Evolutionary conservation across 2,329 filamentous ascomycete species (phyloP).

Genomic region (Fusarium sulawesiense): DNA sequence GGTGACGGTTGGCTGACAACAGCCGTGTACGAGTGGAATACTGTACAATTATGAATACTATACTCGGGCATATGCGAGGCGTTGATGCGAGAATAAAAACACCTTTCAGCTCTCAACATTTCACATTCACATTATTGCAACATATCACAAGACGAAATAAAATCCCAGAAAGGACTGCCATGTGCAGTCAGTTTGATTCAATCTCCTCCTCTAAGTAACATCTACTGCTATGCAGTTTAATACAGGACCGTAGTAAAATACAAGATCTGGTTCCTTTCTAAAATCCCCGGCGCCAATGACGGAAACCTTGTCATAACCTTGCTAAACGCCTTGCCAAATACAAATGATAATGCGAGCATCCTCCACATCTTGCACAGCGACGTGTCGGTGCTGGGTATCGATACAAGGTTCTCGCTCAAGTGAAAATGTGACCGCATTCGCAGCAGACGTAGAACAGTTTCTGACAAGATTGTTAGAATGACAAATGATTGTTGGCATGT

Average conservation of each 20-base stretch:
- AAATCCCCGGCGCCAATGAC: constrained; percentile 26
- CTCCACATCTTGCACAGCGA: constrained; percentile 32
- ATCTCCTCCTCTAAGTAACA: constrained; percentile 20
- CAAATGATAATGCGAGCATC: constrained; percentile 36
- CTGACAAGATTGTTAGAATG: constrained; percentile 56
- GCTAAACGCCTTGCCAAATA: constrained; percentile 41
- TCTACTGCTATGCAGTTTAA: constrained; percentile 11
- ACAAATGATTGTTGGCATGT: not conserved
- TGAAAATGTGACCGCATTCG: constrained; percentile 89
- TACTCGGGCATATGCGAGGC: constrained; percentile 51
- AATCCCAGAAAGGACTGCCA: constrained; percentile 9
- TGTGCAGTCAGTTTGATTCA: constrained; percentile 7
- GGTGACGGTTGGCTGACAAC: constrained; percentile 3
- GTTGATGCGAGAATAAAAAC: constrained; percentile 48
- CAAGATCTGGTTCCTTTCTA: constrained; percentile 27
- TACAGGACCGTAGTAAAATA: constrained; percentile 35
- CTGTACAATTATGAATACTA: constrained; percentile 51
- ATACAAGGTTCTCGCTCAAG: constrained; percentile 53
- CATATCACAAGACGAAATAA: constrained; percentile 5
- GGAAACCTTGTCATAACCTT: constrained; percentile 18
- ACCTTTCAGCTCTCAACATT: constrained; percentile 41
- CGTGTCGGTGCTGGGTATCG: constrained; percentile 39
- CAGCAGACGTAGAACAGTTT: constrained; percentile 96
- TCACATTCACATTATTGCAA: constrained; percentile 15
- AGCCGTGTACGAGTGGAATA: constrained; percentile 45